phyloP scores from a whole-genome alignment of 2,329 filamentous ascomycete species.

The Neopestalotiopsis rosae region DNA sequence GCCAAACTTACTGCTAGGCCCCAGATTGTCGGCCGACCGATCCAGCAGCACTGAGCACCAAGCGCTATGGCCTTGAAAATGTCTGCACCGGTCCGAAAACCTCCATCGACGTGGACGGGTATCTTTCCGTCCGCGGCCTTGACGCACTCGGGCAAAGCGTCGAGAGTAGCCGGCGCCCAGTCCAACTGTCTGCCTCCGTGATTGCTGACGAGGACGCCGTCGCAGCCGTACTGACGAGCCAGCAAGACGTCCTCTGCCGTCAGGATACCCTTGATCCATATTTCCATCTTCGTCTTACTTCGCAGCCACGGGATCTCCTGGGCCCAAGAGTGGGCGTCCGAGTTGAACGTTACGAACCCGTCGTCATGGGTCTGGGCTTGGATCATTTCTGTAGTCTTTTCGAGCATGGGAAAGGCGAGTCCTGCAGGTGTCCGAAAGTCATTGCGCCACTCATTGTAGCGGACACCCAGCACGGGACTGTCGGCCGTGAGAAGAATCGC shows the following conservation, averaged over 20 bases:
- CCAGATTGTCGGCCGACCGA: slow-evolving; percentile 24
- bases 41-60: slow-evolving; percentile 24
- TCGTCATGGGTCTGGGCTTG: slow-evolving; percentile 27
- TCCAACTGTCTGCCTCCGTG: slow-evolving; percentile 54
- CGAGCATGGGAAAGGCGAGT: slow-evolving; percentile 22
- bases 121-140: slow-evolving; percentile 52
- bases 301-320: slow-evolving; percentile 56
- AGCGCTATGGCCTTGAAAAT: slow-evolving; percentile 28
- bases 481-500: slow-evolving; percentile 59
- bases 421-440: slow-evolving; percentile 51
- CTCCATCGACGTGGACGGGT: slow-evolving; percentile 36
- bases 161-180: slow-evolving; percentile 48
- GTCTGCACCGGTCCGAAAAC: slow-evolving; percentile 18
- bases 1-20: slow-evolving; percentile 15
- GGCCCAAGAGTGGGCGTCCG: slow-evolving; percentile 48
- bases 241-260: slow-evolving; percentile 44
- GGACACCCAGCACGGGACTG: slow-evolving; percentile 54
- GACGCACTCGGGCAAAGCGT: slow-evolving; percentile 48
- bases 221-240: slow-evolving; percentile 41
- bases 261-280: slow-evolving; percentile 40
- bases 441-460: slow-evolving; percentile 56
- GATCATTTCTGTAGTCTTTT: slow-evolving; percentile 22
- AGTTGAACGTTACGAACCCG: slow-evolving; percentile 31
- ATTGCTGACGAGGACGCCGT: slow-evolving; percentile 50
- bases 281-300: slow-evolving; percentile 52